Percentiles rank a stretch among this genome's conserved stretches.
These are phyloP conservation scores for Fraxinus xanthoxyloides DNA, from an alignment of 305 asterid species.

Conservation along the genomic window DNA sequence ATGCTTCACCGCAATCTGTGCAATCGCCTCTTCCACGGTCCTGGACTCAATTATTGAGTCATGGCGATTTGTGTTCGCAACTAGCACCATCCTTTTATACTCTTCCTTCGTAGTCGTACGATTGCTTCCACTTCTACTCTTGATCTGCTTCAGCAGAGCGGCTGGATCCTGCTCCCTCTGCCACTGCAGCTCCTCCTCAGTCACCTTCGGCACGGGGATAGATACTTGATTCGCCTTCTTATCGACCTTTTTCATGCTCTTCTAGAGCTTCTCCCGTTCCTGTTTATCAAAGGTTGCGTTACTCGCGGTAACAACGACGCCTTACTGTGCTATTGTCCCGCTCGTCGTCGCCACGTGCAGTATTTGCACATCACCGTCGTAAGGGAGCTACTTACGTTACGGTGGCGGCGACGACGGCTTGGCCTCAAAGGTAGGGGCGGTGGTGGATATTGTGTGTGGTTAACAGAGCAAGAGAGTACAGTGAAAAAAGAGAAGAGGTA, in stretches of 20 bases:
- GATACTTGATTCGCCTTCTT: slow-evolving; percentile 78
- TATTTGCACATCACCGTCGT: no score
- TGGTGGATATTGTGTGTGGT: no score
- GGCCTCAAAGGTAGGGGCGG: no score
- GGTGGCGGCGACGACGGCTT: no score
- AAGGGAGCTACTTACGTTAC: no score
- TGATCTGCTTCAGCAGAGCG: slow-evolving; percentile 50
- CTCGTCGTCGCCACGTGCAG: no score
- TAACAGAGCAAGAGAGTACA: no score
- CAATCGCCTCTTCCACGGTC: slow-evolving; percentile 79
- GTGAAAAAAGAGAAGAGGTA: no score
- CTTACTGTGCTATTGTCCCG: no score
- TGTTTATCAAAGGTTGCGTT: no score
- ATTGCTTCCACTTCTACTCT: slow-evolving; percentile 69
- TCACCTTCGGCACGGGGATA: slow-evolving; percentile 76
- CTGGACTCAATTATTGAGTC: slow-evolving; percentile 74
- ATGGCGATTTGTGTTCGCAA: slow-evolving; percentile 72
- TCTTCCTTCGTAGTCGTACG: slow-evolving; percentile 81
- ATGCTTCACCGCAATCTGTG: slow-evolving; percentile 59
- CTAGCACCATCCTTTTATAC: slow-evolving; percentile 69
- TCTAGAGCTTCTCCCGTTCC: slow-evolving; percentile 80
- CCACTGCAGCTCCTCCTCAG: slow-evolving; percentile 72
- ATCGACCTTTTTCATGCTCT: slow-evolving; percentile 70
- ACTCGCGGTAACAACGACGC: no score
- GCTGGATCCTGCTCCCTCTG: slow-evolving; percentile 78